These are phyloP conservation scores for Paecilomyces dactylethromorphus DNA, from an alignment of 2,329 filamentous ascomycete species.

Conservation along the genomic window DNA sequence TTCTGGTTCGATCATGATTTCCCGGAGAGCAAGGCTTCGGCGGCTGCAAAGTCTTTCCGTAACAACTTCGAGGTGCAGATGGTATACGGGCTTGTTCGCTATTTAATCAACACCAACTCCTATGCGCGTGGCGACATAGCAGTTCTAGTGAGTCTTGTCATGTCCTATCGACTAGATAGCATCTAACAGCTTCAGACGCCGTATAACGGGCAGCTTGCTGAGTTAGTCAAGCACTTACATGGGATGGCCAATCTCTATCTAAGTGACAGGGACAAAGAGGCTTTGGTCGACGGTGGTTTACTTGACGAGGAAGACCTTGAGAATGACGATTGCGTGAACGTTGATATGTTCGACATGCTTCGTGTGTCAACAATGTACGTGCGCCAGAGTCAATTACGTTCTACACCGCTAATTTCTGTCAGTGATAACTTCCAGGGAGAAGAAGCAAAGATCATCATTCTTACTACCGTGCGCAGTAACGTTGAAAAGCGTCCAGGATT, in stretches of 20 bases:
- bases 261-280: conserved; percentile 52
- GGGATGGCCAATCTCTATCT: conserved; percentile 48
- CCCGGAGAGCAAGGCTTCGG: conserved; percentile 21
- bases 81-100: conserved; percentile 51
- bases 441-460: conserved; percentile 59
- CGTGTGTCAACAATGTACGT: not conserved
- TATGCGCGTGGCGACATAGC: conserved; percentile 56
- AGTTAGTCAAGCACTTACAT: conserved; percentile 35
- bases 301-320: conserved; percentile 15
- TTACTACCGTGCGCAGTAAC: conserved; percentile 63
- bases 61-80: conserved; percentile 54
- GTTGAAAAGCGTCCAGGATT: conserved; percentile 51
- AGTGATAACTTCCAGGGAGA: conserved; percentile 69
- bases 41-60: conserved; percentile 28
- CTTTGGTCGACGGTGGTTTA: conserved; percentile 33
- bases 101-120: conserved; percentile 55
- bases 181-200: conserved; percentile 35
- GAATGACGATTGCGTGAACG: not conserved
- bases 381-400: not conserved
- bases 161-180: not conserved
- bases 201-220: conserved; percentile 41
- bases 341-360: not conserved
- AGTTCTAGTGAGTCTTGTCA: conserved; percentile 38
- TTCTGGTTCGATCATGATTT: conserved; percentile 43
- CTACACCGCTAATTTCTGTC: conserved; percentile 40